These are phyloP conservation scores for Tolypocladium album DNA, from an alignment of 2,329 filamentous ascomycete genomes.

Conservation along the genomic window DNA sequence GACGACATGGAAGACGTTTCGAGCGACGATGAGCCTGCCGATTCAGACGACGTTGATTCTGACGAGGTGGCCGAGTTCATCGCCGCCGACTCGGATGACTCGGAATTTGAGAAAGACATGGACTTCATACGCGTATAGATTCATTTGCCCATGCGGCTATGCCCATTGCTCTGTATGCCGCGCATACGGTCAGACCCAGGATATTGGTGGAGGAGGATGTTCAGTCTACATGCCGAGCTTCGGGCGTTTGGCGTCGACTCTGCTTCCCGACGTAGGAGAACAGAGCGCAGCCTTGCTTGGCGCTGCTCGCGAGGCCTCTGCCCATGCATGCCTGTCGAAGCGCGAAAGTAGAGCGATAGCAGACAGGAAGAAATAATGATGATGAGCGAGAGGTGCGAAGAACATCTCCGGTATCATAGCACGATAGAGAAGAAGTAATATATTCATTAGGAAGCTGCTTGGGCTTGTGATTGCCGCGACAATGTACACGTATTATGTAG, in stretches of 20 bases:
- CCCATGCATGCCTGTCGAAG: neutral
- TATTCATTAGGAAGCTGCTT: neutral
- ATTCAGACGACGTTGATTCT: slow-evolving; percentile 71
- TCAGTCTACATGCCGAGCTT: neutral
- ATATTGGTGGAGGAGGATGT: neutral
- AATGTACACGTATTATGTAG: neutral
- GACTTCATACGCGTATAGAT: slow-evolving; percentile 42
- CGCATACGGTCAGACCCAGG: neutral
- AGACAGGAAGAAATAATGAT: neutral
- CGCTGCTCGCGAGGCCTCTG: neutral
- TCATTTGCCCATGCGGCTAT: neutral
- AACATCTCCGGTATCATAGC: neutral
- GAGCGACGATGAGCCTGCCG: slow-evolving; percentile 63
- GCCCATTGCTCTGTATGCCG: neutral
- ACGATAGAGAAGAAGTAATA: neutral
- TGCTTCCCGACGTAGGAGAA: neutral
- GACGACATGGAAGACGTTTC: slow-evolving; percentile 59
- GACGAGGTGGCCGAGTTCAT: slow-evolving; percentile 61
- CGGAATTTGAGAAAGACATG: slow-evolving; percentile 45
- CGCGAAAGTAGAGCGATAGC: neutral
- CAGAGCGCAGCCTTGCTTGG: neutral
- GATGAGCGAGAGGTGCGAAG: neutral
- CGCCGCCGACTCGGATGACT: slow-evolving; percentile 40
- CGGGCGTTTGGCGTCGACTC: neutral
- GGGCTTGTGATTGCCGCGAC: neutral